Percentiles rank a stretch among this genome's conserved stretches.
phyloP scores from a whole-genome alignment of 768 basidiomycete genomes.

The Mycena venus region DNA sequence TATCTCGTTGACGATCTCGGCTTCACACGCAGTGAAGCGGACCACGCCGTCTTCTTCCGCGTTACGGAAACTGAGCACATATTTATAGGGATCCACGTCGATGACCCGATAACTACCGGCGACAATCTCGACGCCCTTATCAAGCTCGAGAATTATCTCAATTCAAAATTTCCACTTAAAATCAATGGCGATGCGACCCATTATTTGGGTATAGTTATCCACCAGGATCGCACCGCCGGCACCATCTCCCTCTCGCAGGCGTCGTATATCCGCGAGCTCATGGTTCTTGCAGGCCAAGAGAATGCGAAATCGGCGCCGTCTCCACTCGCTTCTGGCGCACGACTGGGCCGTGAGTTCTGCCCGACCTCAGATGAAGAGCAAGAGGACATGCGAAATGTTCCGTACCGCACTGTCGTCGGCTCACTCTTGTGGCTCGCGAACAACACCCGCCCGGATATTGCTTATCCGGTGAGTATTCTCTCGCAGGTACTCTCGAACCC shows the following conservation, averaged over 20 bases:
- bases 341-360: slow-evolving; percentile 15
- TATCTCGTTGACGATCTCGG: too few species aligned
- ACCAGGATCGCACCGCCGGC: slow-evolving; percentile 24
- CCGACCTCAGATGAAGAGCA: slow-evolving; percentile 17
- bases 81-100: not conserved
- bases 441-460: slow-evolving; percentile 39
- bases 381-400: slow-evolving; percentile 27
- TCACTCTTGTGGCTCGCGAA: slow-evolving; percentile 43
- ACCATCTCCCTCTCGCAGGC: slow-evolving; percentile 26
- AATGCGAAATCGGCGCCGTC: slow-evolving; percentile 15
- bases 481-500: slow-evolving; percentile 45
- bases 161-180: not conserved
- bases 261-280: not conserved
- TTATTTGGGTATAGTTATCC: slow-evolving; percentile 19
- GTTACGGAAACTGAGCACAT: not conserved
- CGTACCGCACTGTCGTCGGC: slow-evolving; percentile 44
- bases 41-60: not conserved
- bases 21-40: too few species aligned
- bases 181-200: not conserved
- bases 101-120: not conserved
- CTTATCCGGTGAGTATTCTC: slow-evolving; percentile 38
- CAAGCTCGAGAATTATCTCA: not conserved
- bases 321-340: slow-evolving; percentile 14
- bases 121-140: not conserved
- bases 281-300: slow-evolving; percentile 9